Evolutionary conservation across 352 stramenopile genomes (phyloP), one percentile per base, ranked within the genome.

Genomic region (Globisporangium takayamanum): DNA sequence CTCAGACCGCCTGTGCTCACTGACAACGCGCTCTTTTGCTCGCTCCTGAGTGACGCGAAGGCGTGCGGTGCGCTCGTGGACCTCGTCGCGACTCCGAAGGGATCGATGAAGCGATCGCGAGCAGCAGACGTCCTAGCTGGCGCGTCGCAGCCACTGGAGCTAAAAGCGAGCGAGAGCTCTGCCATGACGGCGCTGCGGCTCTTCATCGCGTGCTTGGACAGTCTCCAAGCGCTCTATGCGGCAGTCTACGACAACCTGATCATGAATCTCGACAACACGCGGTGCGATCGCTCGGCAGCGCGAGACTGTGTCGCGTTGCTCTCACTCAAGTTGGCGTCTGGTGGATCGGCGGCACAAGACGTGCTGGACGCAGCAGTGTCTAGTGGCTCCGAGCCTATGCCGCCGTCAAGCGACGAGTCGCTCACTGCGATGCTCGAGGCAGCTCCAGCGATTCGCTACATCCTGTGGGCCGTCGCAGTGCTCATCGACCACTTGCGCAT

Each of bases 71-170:
- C 59, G 14, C 55, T 89, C 16, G 49, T 84, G 1, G 60, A 84
- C 2, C 51, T 88, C 30, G 74, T 80, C 22, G 71, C 66, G 22
- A 78, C 69, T 8, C 57, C 76, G 4, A 86, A 86, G 47, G 76
- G 70, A 37, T 73, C 74, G 15, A 77, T 84, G 65, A 87, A 77
- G 46, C 75, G 74, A 33, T 60, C 70, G 37, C 66, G 74, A 52
- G 56, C 55, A 0, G 57, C 46, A 25, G 74, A 54, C 45, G 67
- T 63, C 22, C 74, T 64, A 20, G 33, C 47, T 16, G 25, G 33
- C 11, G 37, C 39, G 41, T 57, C 36, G 33, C 36, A 36, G 14
- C 37, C 12, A 14, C 42, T n/a, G 55, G 47, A 66, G 25, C n/a
- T 5, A 15, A 57, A 62, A 41, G 50, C 55, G 46, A 55, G 5